These are phyloP conservation scores for Diplocarpon mali DNA, from an alignment of 2,329 filamentous ascomycete species.

Conservation along the genomic window DNA sequence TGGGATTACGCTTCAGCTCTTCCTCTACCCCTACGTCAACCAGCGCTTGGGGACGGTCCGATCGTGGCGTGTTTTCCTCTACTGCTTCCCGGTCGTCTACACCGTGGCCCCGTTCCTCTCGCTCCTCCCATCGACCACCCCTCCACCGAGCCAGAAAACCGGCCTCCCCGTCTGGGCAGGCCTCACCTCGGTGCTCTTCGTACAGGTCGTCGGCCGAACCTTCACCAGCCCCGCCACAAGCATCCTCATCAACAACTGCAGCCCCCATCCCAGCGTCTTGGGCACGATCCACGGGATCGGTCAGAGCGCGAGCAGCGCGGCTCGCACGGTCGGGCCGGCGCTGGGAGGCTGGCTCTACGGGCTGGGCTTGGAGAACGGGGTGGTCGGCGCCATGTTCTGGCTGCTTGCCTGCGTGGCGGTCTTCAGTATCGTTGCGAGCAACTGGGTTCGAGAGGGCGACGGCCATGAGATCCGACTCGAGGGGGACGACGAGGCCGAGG, in stretches of 20 bases:
- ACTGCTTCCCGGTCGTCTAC: constrained; percentile 62
- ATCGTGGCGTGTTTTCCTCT: constrained; percentile 57
- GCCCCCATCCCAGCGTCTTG: constrained; percentile 45
- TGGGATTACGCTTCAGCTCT: constrained; percentile 62
- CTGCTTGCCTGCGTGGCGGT: constrained; percentile 42
- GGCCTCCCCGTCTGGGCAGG: constrained; percentile 21
- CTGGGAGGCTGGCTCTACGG: constrained; percentile 52
- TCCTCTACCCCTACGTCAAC: constrained; percentile 60
- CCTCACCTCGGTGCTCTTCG: constrained; percentile 32
- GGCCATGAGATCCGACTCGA: constrained; percentile 56
- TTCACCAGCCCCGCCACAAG: constrained; percentile 51
- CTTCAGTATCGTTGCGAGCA: constrained; percentile 37
- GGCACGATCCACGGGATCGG: constrained; percentile 46
- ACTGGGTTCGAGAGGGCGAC: constrained; percentile 47
- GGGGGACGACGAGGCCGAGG: constrained; percentile 38
- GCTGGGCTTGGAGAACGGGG: constrained; percentile 41
- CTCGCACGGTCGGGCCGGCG: constrained; percentile 48
- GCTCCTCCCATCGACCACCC: constrained; percentile 41
- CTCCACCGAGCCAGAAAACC: constrained; percentile 23
- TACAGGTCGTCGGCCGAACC: constrained; percentile 64
- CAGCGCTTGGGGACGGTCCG: constrained; percentile 54
- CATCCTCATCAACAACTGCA: constrained; percentile 51
- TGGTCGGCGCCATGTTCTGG: constrained; percentile 37
- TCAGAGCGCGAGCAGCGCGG: constrained; percentile 47
- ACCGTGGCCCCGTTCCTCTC: constrained; percentile 59